These are phyloP conservation scores for Betula pendula DNA, from an alignment of 306 rosid species.

Conservation along the genomic window DNA sequence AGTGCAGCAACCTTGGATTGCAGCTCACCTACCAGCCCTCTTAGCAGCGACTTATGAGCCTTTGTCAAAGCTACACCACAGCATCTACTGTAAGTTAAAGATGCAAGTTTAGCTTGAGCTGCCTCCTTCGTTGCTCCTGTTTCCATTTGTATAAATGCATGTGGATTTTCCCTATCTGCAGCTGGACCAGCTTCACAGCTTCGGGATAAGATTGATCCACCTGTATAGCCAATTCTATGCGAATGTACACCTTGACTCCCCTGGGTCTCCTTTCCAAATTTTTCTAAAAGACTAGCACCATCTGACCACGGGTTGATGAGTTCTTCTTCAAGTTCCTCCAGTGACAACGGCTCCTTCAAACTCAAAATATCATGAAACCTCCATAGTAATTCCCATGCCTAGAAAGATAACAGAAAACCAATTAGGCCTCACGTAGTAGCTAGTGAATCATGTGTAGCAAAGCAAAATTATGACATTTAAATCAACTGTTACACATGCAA, in stretches of 20 bases:
- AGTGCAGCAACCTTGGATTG: conserved; percentile 86
- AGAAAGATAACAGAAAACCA: conserved; percentile 26
- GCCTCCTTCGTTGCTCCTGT: conserved; percentile 82
- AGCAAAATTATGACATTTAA: conserved; percentile 13
- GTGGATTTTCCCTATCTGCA: conserved; percentile 43
- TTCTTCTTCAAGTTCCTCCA: conserved; percentile 83
- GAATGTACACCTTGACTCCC: conserved; percentile 30
- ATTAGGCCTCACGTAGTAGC: conserved; percentile 15
- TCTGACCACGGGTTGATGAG: conserved; percentile 86
- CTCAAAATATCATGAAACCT: conserved; percentile 76
- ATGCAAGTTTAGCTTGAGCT: conserved; percentile 67
- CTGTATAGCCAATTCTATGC: conserved; percentile 38
- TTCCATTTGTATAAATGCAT: conserved; percentile 78
- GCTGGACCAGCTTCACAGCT: conserved; percentile 44
- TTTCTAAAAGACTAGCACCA: conserved; percentile 48
- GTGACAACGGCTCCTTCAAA: conserved; percentile 56
- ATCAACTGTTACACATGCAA: conserved; percentile 18
- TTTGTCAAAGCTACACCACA: conserved; percentile 82
- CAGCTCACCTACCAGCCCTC: conserved; percentile 81
- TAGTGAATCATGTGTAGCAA: conserved; percentile 19
- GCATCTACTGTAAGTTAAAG: conserved; percentile 70
- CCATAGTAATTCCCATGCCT: conserved; percentile 79
- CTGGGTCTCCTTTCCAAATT: conserved; percentile 44
- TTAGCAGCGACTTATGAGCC: conserved; percentile 79
- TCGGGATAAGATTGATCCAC: conserved; percentile 36